A percentile compares a stretch with the other conserved stretches of the same genome.
phyloP scores from a whole-genome alignment of 2,329 filamentous ascomycete genomes.

The Orbilia oligospora region DNA sequence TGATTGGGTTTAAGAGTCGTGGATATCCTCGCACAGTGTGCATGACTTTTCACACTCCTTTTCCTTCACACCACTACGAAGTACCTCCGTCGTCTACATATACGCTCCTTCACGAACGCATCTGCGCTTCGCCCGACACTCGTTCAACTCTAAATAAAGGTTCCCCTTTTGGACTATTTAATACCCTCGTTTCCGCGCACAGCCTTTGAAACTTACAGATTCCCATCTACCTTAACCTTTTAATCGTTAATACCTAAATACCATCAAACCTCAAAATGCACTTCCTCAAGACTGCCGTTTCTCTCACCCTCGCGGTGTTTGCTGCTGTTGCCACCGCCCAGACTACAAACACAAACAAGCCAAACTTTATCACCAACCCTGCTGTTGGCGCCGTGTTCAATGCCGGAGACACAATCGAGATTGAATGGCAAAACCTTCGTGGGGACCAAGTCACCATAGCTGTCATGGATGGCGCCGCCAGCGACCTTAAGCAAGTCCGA shows the following conservation, averaged over 20 bases:
- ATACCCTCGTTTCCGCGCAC: constrained; percentile 40
- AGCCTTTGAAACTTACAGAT: constrained; percentile 11
- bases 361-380: constrained; percentile 31
- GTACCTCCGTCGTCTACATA: constrained; percentile 49
- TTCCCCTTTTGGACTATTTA: constrained; percentile 44
- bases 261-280: constrained; percentile 49
- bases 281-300: constrained; percentile 55
- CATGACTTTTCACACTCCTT: constrained; percentile 44
- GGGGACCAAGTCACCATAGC: constrained; percentile 28
- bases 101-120: constrained; percentile 59
- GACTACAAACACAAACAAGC: constrained; percentile 2
- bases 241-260: constrained; percentile 42
- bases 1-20: constrained; percentile 60
- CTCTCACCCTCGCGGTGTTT: constrained; percentile 44
- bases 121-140: constrained; percentile 58
- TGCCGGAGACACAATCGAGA: constrained; percentile 13
- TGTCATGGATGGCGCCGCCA: constrained; percentile 31
- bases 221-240: neutral
- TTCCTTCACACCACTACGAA: constrained; percentile 46
- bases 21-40: constrained; percentile 54
- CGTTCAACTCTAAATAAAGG: constrained; percentile 27
- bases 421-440: constrained; percentile 41
- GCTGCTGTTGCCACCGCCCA: constrained; percentile 45
- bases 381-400: constrained; percentile 12
- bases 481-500: constrained; percentile 7